phyloP scores from a whole-genome alignment of 768 basidiomycete species.

The Punctularia strigosozonata region DNA sequence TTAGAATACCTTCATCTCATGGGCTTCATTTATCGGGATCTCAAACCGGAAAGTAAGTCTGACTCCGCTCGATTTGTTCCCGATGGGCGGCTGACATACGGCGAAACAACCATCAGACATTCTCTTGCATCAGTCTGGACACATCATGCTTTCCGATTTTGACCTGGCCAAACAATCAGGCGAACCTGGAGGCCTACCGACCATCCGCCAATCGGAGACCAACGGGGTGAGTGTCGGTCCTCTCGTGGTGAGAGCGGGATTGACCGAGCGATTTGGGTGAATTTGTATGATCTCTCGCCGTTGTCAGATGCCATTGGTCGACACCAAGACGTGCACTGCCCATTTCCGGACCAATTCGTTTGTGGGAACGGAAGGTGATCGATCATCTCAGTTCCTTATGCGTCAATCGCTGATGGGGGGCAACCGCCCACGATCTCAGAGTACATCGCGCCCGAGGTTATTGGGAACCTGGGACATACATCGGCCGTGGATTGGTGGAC shows the following conservation, averaged over 20 bases:
- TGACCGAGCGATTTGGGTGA: too few species aligned
- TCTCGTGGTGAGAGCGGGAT: background rate
- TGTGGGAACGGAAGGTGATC: slow-evolving; percentile 93
- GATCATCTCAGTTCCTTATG: slow-evolving; percentile 8
- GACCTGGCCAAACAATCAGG: slow-evolving; percentile 95
- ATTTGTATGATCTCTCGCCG: too few species aligned
- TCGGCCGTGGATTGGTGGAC: slow-evolving; percentile 99
- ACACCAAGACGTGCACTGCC: slow-evolving; percentile 94
- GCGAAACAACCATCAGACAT: slow-evolving; percentile 75
- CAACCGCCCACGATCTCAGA: slow-evolving; percentile 41
- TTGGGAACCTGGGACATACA: slow-evolving; percentile 91
- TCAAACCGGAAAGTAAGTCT: slow-evolving; percentile 95
- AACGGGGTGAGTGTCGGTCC: slow-evolving; percentile 63
- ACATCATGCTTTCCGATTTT: slow-evolving; percentile 99
- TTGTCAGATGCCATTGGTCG: slow-evolving; percentile 75
- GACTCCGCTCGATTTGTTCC: background rate
- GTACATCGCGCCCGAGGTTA: slow-evolving; percentile 99
- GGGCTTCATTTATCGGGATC: slow-evolving; percentile 98
- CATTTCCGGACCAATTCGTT: slow-evolving; percentile 98
- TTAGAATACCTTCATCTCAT: slow-evolving; percentile 98
- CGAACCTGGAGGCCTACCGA: slow-evolving; percentile 76
- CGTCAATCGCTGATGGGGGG: slow-evolving; percentile 7
- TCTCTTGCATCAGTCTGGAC: slow-evolving; percentile 91
- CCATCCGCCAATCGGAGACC: slow-evolving; percentile 73
- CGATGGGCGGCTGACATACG: background rate